Evolutionary conservation across 176 grass and related monocot genomes (phyloP), one percentile per base, ranked within the genome.

Genomic region (Juncus effusus): DNA sequence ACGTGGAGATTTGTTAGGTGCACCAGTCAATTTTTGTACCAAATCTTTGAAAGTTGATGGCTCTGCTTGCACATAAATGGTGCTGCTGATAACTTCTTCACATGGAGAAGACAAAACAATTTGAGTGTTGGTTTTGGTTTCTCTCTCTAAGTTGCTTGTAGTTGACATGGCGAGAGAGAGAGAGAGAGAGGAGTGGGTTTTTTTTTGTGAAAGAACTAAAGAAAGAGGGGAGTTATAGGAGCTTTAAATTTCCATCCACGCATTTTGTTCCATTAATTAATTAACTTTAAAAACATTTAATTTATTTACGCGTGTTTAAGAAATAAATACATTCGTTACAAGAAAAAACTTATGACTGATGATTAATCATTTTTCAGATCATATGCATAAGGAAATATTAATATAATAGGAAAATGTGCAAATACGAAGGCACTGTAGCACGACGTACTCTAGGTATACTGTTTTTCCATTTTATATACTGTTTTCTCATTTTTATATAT

Each of bases 1-100:
- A 59, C 8, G 3, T n/a, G 13, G 41, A 3, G 52, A 61, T 28
- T 62, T 54, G 12, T 6, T 44, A 0, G 78, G 61, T 42, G 62
- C 73, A 45, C 88, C 85, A 28, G 90, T 94, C 13, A 88, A 83
- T 69, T 79, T 77, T 81, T 94, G 90, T 73, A 94, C 85, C 15
- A 89, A 65, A 19, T 75, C 75, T 38, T 85, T 81, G 79, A 94
- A 94, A 61, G 77, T 94, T 1, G 82, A 41, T 5, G 85, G 76
- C 16, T 94, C 82, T 44, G 82, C 90, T 61, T 88, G 90, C 61
- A 94, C 63, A 71, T 83, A 94, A 56, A 80, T 82, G 0, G 82
- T 94, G 76, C 82, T 79, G 5, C 50, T 44, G 69, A 85, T 83
- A 13, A 38, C 51, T 10, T 58, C 6, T 40, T 64, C 60, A 42